Evolutionary conservation across 257 asterid genomes (phyloP).

Genomic region (Scutellaria galericulata): DNA sequence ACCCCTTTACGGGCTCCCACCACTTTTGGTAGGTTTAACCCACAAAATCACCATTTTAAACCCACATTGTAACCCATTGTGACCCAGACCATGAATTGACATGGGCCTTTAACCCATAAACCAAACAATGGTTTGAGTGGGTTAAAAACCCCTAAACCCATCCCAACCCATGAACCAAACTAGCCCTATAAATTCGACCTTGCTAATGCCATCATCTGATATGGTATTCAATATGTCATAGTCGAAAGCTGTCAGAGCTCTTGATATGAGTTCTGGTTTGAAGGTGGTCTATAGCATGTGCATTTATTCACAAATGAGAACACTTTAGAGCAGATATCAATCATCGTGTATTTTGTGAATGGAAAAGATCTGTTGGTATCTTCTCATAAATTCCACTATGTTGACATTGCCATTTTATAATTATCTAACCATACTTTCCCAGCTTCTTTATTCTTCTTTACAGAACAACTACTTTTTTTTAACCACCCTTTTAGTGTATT

Average conservation of each 20-base stretch:
- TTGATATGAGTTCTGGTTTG: slow-evolving; percentile 2
- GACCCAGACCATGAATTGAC: no score
- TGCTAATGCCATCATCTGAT: not conserved
- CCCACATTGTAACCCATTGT: no score
- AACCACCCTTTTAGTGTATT: not conserved
- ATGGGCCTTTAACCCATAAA: no score
- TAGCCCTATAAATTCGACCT: not conserved
- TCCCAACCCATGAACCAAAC: no score
- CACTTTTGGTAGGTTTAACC: no score
- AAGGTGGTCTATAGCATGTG: slow-evolving; percentile 4
- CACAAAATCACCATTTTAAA: no score
- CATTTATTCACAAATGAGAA: not conserved
- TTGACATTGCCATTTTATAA: not conserved
- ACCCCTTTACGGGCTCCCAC: no score
- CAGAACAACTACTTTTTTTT: not conserved
- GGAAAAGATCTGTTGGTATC: not conserved
- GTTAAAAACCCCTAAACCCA: no score
- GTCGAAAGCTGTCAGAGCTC: not conserved
- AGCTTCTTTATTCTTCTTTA: not conserved
- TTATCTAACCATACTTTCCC: not conserved
- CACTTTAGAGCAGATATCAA: slow-evolving; percentile 11
- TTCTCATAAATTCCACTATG: not conserved
- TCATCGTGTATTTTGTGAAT: not conserved
- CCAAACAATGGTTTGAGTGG: no score
- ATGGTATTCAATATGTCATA: not conserved